These are phyloP conservation scores for Arbutus unedo DNA, from an alignment of 148 eudicot species.

Conservation along the genomic window DNA sequence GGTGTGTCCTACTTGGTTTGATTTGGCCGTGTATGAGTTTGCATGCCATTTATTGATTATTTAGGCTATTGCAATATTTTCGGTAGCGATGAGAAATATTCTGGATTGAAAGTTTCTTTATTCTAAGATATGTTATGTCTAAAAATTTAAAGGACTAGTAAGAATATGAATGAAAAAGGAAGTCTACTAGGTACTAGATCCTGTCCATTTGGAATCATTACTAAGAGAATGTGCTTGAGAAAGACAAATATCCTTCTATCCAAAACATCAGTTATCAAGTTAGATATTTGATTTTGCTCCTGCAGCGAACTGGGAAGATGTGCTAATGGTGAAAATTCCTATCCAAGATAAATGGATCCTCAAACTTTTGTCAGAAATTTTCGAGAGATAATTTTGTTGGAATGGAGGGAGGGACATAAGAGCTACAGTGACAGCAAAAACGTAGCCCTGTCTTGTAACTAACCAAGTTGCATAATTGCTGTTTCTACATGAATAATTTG, in stretches of 20 bases:
- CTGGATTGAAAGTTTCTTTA: not conserved
- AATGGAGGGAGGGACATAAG: not conserved
- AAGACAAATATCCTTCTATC: not conserved
- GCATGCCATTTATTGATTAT: not conserved
- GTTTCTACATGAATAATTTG: not conserved
- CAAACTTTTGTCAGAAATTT: not conserved
- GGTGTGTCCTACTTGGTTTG: no score
- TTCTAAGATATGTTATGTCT: not conserved
- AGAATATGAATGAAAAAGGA: not conserved
- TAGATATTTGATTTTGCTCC: not conserved
- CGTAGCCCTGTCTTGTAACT: not conserved
- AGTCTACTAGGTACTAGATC: not conserved
- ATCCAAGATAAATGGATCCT: not conserved
- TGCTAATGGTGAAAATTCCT: not conserved
- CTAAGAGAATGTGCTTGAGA: not conserved
- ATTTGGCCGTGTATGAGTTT: no score
- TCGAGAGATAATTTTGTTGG: not conserved
- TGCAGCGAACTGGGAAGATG: not conserved
- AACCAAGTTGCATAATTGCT: slow-evolving; percentile 2
- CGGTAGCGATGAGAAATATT: not conserved
- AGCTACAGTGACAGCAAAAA: not conserved
- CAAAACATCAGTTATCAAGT: not conserved
- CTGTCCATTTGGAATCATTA: not conserved
- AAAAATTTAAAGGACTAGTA: not conserved
- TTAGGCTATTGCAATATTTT: not conserved